Evolutionary conservation across 495 filamentous ascomycete genomes (phyloP), one percentile per base, ranked within the genome.

Genomic region (Penicillium paradoxum): DNA sequence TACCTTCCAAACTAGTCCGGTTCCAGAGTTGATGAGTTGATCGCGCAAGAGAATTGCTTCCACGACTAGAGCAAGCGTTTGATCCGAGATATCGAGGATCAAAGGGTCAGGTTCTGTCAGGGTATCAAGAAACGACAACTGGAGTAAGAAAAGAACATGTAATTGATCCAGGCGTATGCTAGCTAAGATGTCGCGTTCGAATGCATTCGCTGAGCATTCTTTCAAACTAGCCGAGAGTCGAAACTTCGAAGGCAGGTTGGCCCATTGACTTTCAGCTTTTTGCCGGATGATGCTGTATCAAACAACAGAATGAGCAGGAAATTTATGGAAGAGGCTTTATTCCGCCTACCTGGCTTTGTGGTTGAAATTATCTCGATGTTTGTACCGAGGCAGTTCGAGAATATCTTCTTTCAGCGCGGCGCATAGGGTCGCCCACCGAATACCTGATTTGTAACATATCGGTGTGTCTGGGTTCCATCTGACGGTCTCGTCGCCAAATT

Each of bases 1-100:
- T 62, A 68, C 71, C 67, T 71, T 74, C 71, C 71, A 73, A 15
- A 72, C 56, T 19, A 73, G 58, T 14, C 65, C 59, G 0, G 67
- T 73, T 10, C 70, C 69, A 3, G 71, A 73, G 45, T 73, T 72
- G 11, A 58, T 61, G 21, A 74, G 55, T 25, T 67, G 67, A 18
- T 74, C 70, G 18, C 66, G 59, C 2, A 73, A 58, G 21, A 74
- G 54, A 3, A 74, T 67, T 7, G 56, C 41, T 38, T 73, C 71
- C 3, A 72, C 63, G 1, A 72, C 67, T 0, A 73, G 57, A 15
- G 59, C 49, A 10, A 74, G 67, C 56, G 72, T 74, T 37, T 72
- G 57, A 11, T 54, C 61, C 8, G 70, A 59, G 4, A 66, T 61
- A 17, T 59, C 59, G 13, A 73, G 49, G 7, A 74, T 60, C 0